Conservation (phyloP, 768 basidiomycete genomes). For the Tephrocybe sp. region DNA sequence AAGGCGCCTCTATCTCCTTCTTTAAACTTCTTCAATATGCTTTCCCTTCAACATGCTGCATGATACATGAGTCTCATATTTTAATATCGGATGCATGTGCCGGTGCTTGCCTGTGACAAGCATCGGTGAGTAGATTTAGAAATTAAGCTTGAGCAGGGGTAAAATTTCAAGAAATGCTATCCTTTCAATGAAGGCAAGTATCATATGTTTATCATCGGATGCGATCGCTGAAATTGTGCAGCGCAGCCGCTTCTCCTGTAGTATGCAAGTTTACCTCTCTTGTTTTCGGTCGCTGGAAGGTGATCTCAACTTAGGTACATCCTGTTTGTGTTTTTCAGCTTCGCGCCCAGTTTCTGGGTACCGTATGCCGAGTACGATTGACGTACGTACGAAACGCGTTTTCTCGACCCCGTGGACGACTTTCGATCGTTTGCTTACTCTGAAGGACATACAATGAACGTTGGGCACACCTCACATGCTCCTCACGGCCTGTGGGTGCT, state of each 20-base stretch:
- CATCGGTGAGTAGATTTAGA: too few species aligned
- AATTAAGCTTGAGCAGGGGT: too few species aligned
- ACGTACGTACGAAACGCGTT: not conserved
- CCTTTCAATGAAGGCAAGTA: not conserved
- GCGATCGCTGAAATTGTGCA: not conserved
- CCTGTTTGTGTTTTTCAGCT: not conserved
- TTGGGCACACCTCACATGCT: constrained; percentile 1
- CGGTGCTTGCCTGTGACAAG: too few species aligned
- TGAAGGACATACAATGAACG: not conserved
- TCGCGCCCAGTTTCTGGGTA: not conserved
- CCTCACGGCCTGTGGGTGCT: not conserved
- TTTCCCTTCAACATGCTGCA: too few species aligned
- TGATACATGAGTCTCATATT: too few species aligned
- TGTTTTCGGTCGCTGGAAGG: not conserved
- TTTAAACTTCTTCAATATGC: too few species aligned
- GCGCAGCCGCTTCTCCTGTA: not conserved
- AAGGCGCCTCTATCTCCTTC: too few species aligned
- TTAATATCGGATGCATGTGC: too few species aligned
- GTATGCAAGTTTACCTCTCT: not conserved
- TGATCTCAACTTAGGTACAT: not conserved
- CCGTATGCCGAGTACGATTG: not conserved
- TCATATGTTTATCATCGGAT: not conserved
- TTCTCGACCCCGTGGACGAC: not conserved
- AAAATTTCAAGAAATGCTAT: not conserved
- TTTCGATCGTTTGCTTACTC: constrained; percentile 3